Conservation (phyloP, 2,329 filamentous ascomycete species). For the Rachicladosporium sp. region DNA sequence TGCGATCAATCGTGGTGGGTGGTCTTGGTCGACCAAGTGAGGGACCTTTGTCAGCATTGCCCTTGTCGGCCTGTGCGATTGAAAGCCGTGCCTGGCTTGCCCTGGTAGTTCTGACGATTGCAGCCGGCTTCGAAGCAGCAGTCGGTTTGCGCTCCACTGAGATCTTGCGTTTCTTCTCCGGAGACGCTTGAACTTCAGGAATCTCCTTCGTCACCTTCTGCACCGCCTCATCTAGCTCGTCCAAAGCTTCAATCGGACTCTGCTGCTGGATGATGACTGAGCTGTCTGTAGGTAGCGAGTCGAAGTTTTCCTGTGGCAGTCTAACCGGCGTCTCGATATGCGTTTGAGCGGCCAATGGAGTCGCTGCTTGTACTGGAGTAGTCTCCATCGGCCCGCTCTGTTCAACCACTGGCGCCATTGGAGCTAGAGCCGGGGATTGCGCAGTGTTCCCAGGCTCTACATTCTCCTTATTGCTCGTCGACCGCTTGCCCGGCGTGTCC, state of each 20-base stretch:
- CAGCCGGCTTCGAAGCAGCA: constrained; percentile 11
- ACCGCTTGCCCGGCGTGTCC: constrained; percentile 16
- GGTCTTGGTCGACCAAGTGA: constrained; percentile 10
- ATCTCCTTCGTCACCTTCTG: constrained; percentile 28
- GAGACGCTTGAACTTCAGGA: constrained; percentile 21
- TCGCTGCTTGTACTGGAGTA: too few species aligned
- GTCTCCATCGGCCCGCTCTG: constrained; percentile 1
- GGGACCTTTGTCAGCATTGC: constrained; percentile 11
- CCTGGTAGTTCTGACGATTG: constrained; percentile 20
- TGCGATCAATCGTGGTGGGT: constrained; percentile 10
- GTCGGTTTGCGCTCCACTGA: too few species aligned
- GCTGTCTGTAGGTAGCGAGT: not conserved
- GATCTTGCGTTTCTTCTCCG: constrained; percentile 13
- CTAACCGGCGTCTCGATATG: not conserved
- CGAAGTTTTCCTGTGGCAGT: not conserved
- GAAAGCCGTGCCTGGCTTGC: constrained; percentile 20
- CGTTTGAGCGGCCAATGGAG: constrained; percentile 2
- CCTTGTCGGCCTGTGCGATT: constrained; percentile 15
- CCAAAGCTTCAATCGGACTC: constrained; percentile 36
- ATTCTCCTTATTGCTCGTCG: constrained; percentile 23
- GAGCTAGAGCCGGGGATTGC: constrained; percentile 1
- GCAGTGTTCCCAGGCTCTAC: constrained; percentile 10
- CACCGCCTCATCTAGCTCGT: constrained; percentile 40
- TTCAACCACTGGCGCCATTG: constrained; percentile 4
- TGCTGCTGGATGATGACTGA: not conserved